Conservation (phyloP, 257 asterid species). For the Verbascum thapsus region DNA sequence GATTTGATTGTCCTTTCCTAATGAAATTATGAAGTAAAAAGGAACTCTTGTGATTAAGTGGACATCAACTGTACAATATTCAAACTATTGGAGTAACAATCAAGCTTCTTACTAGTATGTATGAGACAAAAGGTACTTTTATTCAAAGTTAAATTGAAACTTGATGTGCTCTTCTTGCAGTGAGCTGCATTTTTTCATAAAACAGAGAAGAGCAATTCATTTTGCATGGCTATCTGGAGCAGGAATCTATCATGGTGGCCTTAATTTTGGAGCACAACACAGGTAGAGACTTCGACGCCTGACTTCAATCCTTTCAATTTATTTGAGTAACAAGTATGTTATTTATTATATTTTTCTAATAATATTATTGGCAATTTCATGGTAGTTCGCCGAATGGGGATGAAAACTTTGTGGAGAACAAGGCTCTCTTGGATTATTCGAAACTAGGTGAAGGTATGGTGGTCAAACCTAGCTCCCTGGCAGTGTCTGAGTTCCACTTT, state of each 20-base stretch:
- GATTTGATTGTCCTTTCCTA: neutral
- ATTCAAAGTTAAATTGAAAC: conserved; percentile 18
- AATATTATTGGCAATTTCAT: conserved; percentile 29
- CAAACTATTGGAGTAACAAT: conserved; percentile 18
- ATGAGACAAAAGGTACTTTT: conserved; percentile 14
- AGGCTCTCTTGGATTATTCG: conserved; percentile 86
- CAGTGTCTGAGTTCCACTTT: conserved; percentile 92
- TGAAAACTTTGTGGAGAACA: conserved; percentile 97
- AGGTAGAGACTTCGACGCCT: conserved; percentile 51
- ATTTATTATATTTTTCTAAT: conserved; percentile 28
- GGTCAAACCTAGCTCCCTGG: conserved; percentile 93
- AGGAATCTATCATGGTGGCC: conserved; percentile 95
- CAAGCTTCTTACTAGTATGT: conserved; percentile 22
- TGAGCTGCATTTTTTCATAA: conserved; percentile 90
- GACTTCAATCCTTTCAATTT: conserved; percentile 26
- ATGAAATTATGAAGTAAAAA: conserved; percentile 21
- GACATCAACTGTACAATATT: conserved; percentile 11
- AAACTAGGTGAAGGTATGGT: conserved; percentile 81
- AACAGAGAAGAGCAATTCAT: conserved; percentile 93
- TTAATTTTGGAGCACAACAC: conserved; percentile 82
- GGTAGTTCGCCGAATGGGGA: conserved; percentile 89
- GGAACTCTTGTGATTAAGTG: conserved; percentile 1
- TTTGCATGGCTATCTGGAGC: conserved; percentile 99
- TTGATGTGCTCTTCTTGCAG: conserved; percentile 56
- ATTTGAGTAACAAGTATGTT: conserved; percentile 16